phyloP scores from a whole-genome alignment of 257 asterid species.

The Fraxinus excelsior region DNA sequence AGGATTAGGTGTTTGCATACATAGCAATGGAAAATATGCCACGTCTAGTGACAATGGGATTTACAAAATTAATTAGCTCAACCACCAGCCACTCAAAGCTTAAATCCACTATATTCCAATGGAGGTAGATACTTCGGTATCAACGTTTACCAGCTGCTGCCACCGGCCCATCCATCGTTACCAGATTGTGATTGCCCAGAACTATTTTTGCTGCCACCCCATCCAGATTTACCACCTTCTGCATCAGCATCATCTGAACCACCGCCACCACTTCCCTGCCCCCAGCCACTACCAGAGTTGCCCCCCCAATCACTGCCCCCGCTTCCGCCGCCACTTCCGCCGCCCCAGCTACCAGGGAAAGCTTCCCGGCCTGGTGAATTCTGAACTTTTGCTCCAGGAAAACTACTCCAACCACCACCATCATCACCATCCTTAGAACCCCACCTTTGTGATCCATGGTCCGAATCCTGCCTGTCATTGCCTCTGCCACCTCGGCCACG shows the following conservation, averaged over 20 bases:
- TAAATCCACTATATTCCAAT: not conserved
- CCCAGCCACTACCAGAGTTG: constrained; percentile 32
- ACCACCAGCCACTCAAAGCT: not conserved
- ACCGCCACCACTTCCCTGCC: constrained; percentile 33
- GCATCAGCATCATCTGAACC: constrained; percentile 18
- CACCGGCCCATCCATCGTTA: not conserved
- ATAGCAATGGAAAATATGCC: constrained; percentile 9
- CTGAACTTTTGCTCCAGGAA: constrained; percentile 57
- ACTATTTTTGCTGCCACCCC: constrained; percentile 58
- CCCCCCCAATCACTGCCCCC: constrained; percentile 9
- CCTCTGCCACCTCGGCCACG: constrained; percentile 56
- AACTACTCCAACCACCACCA: constrained; percentile 50
- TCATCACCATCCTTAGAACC: constrained; percentile 56
- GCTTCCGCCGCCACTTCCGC: not conserved
- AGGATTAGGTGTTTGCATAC: not conserved
- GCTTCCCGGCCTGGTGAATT: constrained; percentile 53
- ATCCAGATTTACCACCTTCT: constrained; percentile 46
- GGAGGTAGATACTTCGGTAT: not conserved
- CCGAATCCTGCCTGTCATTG: constrained; percentile 45
- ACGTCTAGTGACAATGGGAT: not conserved
- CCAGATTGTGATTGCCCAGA: constrained; percentile 5
- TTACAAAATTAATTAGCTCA: constrained; percentile 4
- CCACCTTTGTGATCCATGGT: constrained; percentile 56
- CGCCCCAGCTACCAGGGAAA: constrained; percentile 40
- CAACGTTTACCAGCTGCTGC: not conserved